These are phyloP conservation scores for Deinandra increscens DNA, from an alignment of 129 eudicot species.

Conservation along the genomic window DNA sequence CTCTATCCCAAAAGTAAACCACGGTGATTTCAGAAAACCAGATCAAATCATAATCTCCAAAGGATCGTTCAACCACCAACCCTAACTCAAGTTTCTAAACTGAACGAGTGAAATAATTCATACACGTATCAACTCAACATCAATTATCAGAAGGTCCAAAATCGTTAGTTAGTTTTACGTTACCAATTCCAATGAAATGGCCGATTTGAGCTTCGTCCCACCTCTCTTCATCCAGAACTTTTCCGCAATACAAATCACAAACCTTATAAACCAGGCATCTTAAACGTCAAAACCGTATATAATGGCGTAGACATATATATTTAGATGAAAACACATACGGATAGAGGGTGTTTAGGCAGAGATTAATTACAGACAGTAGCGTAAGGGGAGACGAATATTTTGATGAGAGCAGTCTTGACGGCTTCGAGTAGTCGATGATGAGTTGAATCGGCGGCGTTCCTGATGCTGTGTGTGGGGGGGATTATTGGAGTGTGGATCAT, in stretches of 20 bases:
- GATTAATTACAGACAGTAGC: conserved; percentile 56
- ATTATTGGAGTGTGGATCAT: conserved; percentile 27
- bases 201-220: conserved; percentile 95
- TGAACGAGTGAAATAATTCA: not conserved
- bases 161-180: not conserved
- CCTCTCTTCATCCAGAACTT: conserved; percentile 69
- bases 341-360: conserved; percentile 7
- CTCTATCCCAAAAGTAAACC: not conserved
- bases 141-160: not conserved
- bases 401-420: conserved; percentile 77
- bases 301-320: not conserved
- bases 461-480: conserved; percentile 26
- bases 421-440: conserved; percentile 74
- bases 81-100: not conserved
- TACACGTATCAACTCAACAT: not conserved
- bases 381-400: conserved; percentile 84
- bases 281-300: not conserved
- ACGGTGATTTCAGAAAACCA: not conserved
- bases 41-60: not conserved
- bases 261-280: conserved; percentile 40
- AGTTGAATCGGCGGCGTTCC: conserved; percentile 39
- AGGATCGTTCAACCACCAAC: conserved; percentile 10
- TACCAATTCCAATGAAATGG: conserved; percentile 95
- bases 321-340: not conserved
- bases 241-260: conserved; percentile 91